phyloP scores from a whole-genome alignment of 202 grass and related monocot genomes.

The Musa balbisiana region DNA sequence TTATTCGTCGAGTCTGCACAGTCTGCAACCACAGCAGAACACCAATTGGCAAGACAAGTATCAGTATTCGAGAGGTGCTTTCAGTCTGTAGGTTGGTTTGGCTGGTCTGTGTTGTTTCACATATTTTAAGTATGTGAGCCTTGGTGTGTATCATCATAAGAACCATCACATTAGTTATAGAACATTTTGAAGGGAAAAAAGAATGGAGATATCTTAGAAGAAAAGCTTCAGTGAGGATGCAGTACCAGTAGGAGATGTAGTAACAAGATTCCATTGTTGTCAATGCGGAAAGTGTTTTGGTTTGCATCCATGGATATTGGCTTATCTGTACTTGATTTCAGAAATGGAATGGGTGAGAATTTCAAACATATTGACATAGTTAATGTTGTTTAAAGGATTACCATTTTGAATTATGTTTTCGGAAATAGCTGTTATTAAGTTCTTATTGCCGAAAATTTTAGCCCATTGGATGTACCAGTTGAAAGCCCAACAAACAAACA shows the following conservation, averaged over 20 bases:
- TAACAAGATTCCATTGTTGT: no score
- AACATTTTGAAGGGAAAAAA: background rate
- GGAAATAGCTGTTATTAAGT: no score
- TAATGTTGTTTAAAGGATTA: background rate
- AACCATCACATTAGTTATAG: background rate
- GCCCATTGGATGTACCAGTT: no score
- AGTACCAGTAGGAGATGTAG: no score
- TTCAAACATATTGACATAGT: background rate
- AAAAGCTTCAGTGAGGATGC: background rate
- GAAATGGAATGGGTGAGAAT: background rate
- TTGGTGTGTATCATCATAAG: background rate
- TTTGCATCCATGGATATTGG: background rate
- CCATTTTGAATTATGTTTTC: no score
- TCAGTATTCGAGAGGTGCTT: background rate
- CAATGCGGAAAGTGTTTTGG: no score
- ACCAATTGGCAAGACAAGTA: background rate
- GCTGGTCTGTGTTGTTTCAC: background rate
- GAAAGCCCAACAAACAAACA: no score
- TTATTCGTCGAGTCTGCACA: background rate
- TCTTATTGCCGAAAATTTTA: no score
- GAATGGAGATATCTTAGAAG: background rate
- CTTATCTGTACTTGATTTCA: background rate
- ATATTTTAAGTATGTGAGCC: background rate
- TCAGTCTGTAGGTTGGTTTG: background rate
- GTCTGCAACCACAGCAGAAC: background rate